These are phyloP conservation scores for Rubus parviflorus DNA, from an alignment of 306 rosid genomes.

Conservation along the genomic window DNA sequence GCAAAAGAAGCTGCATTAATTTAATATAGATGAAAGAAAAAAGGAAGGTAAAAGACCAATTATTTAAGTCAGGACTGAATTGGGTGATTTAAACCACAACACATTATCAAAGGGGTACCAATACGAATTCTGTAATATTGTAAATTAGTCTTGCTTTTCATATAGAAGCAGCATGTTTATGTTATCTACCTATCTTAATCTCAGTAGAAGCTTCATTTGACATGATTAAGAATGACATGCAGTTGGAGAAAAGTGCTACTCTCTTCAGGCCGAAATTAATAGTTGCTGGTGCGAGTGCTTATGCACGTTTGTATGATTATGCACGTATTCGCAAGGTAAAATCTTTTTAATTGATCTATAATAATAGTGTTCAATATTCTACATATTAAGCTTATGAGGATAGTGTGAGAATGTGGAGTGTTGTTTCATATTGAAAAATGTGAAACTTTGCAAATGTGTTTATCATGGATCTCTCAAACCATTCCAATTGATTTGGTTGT, in stretches of 20 bases:
- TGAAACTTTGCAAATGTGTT: too few relatives aligned
- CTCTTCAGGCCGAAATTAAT: slow-evolving; percentile 92
- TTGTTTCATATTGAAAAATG: too few relatives aligned
- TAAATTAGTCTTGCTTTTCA: background rate
- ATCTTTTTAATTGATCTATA: slow-evolving; percentile 11
- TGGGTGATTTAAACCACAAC: slow-evolving; percentile 10
- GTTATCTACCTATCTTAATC: background rate
- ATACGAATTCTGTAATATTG: background rate
- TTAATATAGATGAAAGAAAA: background rate
- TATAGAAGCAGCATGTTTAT: background rate
- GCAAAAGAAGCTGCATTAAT: too few relatives aligned
- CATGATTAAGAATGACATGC: slow-evolving; percentile 32
- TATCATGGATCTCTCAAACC: too few relatives aligned
- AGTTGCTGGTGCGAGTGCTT: slow-evolving; percentile 98
- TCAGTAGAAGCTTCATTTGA: slow-evolving; percentile 19
- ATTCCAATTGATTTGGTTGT: too few relatives aligned
- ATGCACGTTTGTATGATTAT: slow-evolving; percentile 91
- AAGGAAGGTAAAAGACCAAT: background rate
- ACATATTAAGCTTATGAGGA: background rate
- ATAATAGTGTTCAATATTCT: background rate
- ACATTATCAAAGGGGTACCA: background rate
- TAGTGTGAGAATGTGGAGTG: too few relatives aligned
- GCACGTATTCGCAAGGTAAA: slow-evolving; percentile 87
- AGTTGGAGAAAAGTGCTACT: slow-evolving; percentile 80
- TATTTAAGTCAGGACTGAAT: background rate